Evolutionary conservation across 1,139 yeast genomes (phyloP).

Genomic region (Entelexis paramagnoliae): DNA sequence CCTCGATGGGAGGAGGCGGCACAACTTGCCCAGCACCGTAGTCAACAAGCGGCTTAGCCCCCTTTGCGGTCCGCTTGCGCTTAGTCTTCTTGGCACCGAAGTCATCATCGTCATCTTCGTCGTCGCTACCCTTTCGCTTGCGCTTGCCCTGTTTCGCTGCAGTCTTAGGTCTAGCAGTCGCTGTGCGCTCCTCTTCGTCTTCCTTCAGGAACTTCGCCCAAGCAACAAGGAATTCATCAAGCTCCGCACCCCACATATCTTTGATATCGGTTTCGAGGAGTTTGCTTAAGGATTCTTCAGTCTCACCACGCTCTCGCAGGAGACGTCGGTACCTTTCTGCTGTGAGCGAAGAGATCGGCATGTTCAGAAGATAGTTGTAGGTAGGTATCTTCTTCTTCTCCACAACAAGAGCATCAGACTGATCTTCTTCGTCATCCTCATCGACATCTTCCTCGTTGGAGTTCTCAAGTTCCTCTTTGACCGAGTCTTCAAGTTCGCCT

Average conservation of each 20-base stretch:
- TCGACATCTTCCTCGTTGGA: conserved; percentile 28
- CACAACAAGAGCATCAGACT: conserved; percentile 26
- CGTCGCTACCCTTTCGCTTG: neutral
- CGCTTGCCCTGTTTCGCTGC: neutral
- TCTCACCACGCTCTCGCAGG: conserved; percentile 57
- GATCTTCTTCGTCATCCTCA: conserved; percentile 28
- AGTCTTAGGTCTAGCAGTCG: neutral
- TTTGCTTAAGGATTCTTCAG: conserved; percentile 59
- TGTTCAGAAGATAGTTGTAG: conserved; percentile 45
- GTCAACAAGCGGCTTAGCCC: neutral
- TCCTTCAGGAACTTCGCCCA: conserved; percentile 56
- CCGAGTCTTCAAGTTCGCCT: conserved; percentile 31
- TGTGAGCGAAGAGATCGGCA: conserved; percentile 92
- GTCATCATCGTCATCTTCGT: conserved; percentile 22
- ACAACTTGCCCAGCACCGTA: neutral
- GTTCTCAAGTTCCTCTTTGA: conserved; percentile 27
- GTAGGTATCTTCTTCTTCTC: conserved; percentile 32
- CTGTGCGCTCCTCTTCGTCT: conserved; percentile 39
- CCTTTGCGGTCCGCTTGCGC: conserved; percentile 31
- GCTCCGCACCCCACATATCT: conserved; percentile 78
- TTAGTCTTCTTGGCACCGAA: conserved; percentile 21
- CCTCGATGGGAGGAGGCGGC: conserved; percentile 23
- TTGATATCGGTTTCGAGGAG: conserved; percentile 66
- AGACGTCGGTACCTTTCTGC: conserved; percentile 76
- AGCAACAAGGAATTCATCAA: conserved; percentile 56